Conservation (phyloP, 495 filamentous ascomycete genomes). For the Tuber brumale region DNA sequence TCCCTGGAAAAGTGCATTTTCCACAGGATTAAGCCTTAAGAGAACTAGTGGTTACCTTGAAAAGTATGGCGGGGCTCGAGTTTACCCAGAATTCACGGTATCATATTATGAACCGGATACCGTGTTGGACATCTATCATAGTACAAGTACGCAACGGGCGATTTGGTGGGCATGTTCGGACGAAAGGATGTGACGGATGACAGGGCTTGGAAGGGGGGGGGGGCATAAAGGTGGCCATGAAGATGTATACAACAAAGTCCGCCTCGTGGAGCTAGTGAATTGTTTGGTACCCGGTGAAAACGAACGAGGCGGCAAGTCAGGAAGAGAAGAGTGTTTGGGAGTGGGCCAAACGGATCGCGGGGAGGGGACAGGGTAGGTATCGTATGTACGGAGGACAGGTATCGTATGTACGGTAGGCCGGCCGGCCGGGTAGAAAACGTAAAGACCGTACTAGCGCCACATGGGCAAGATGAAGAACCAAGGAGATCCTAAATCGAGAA, state of each 20-base stretch:
- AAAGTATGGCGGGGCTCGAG: no score
- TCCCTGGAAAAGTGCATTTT: no score
- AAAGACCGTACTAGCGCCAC: not conserved
- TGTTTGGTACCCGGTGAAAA: not conserved
- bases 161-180: not conserved
- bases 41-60: no score
- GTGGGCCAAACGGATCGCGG: not conserved
- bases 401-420: no score
- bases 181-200: not conserved
- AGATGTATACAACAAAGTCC: not conserved
- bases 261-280: not conserved
- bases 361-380: not conserved
- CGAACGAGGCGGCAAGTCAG: not conserved
- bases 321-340: not conserved
- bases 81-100: not conserved
- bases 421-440: not conserved
- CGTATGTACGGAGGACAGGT: no score
- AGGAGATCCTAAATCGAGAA: not conserved
- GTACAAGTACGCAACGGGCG: not conserved
- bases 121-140: not conserved
- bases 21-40: no score
- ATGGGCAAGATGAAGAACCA: not conserved
- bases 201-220: not conserved
- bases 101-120: not conserved
- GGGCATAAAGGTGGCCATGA: not conserved